Base-by-base conservation (phyloP, 2,329 filamentous ascomycete species). In the Diaporthe humulicola region DNA sequence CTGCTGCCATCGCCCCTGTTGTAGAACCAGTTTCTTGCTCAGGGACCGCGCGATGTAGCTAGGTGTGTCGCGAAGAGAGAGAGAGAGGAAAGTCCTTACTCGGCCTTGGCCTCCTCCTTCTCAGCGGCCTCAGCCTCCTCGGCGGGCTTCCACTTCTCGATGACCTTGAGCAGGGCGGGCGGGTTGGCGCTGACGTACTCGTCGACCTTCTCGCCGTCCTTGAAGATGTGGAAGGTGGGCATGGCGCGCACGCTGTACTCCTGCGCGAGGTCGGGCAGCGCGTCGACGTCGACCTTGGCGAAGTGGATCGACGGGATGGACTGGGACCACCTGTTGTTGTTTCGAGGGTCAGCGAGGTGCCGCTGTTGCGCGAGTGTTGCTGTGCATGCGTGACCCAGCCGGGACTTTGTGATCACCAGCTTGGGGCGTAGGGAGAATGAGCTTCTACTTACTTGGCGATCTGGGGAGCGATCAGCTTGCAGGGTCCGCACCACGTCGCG, bases 401-500 rank as follows among this genome's bases (percentile, higher is more conserved):
- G 38, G 38, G 38, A 38, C 38, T 12, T 38, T 6, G 5, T 5
- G 10, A 38, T 38, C 38, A 52, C 25, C 12, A 42, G 25, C n/a
- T 25, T 25, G 30, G 7, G n/a, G 42, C 30, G 56, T 30, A 67
- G 78, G 78, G 74, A 70, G 60, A 22, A 67, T 9, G 40, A 71
- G 57, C 38, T 42, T 33, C 52, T 40, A 40, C 90, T 82, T 85
- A 93, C 89, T 92, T 88, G 79, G 89, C 89, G 74, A 98, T 87
- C 77, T 92, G 85, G 75, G 96, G 96, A 25, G 95, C 91, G 81
- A 98, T 97, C 80, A 92, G 90, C 89, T 96, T 98, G 93, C 96
- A 98, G 76, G 96, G 96, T 76, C 95, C 95, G 88, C 96, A 98
- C 96, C 96, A 98, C 77, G 88, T 91, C 73, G 96, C 96, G 85